These are phyloP conservation scores for Rhizopogon rudus DNA, from an alignment of 768 basidiomycete genomes.

Conservation along the genomic window DNA sequence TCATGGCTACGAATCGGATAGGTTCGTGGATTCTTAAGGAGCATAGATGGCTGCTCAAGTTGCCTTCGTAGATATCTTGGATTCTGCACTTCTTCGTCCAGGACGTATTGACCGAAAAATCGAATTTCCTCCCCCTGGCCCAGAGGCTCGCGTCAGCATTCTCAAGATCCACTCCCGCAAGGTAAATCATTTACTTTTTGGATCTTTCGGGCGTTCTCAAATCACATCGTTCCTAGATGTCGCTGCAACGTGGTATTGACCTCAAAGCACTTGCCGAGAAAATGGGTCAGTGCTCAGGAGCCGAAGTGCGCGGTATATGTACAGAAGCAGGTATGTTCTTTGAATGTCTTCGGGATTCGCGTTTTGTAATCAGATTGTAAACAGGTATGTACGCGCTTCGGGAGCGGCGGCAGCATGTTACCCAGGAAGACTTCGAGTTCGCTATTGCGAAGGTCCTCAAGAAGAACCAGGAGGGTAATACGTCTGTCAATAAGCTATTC, in stretches of 20 bases:
- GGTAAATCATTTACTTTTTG: slow-evolving; percentile 32
- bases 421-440: slow-evolving; percentile 98
- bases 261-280: slow-evolving; percentile 95
- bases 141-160: slow-evolving; percentile 95
- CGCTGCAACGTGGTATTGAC: slow-evolving; percentile 95
- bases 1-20: slow-evolving; percentile 98
- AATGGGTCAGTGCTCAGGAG: slow-evolving; percentile 99
- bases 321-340: slow-evolving; percentile 80
- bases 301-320: slow-evolving; percentile 95
- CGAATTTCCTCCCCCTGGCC: slow-evolving; percentile 97
- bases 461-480: slow-evolving; percentile 96
- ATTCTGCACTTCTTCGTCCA: slow-evolving; percentile 87
- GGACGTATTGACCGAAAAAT: slow-evolving; percentile 97
- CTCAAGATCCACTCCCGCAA: slow-evolving; percentile 96
- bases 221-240: slow-evolving; percentile 60
- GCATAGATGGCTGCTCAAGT: neutral
- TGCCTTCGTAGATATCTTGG: slow-evolving; percentile 70
- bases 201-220: neutral
- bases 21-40: slow-evolving; percentile 34
- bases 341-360: neutral
- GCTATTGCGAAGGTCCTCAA: slow-evolving; percentile 96
- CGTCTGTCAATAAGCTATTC: slow-evolving; percentile 92
- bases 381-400: slow-evolving; percentile 94
- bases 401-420: slow-evolving; percentile 94
- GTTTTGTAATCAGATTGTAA: neutral